Conservation (phyloP, 2,329 filamentous ascomycete genomes). For the Cordyceps fumosorosea region DNA sequence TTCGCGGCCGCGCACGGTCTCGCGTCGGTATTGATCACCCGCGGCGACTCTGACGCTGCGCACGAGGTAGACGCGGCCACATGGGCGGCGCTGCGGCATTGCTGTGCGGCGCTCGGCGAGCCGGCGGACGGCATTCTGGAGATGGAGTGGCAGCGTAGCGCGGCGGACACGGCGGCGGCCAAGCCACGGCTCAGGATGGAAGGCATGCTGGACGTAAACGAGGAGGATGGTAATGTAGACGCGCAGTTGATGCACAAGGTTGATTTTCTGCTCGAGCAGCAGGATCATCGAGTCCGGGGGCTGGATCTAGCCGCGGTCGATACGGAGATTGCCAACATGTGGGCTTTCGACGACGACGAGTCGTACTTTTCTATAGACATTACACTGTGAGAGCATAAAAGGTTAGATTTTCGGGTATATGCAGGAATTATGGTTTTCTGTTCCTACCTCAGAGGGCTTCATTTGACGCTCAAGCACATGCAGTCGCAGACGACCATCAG, state of each 20-base stretch:
- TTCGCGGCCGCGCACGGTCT: not conserved
- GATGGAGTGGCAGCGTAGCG: not conserved
- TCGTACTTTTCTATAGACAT: not conserved
- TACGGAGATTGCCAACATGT: not conserved
- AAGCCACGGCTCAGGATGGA: no score
- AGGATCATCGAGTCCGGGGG: not conserved
- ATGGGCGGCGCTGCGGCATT: slow-evolving; percentile 8
- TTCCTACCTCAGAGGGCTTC: no score
- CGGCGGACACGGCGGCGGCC: not conserved
- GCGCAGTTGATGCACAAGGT: not conserved
- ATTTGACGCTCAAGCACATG: no score
- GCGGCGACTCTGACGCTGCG: not conserved
- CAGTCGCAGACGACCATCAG: no score
- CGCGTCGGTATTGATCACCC: not conserved
- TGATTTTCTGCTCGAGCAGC: not conserved
- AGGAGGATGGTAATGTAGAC: not conserved
- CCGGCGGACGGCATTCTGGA: not conserved
- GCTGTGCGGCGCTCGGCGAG: slow-evolving; percentile 12
- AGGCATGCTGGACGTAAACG: not conserved
- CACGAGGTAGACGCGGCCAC: slow-evolving; percentile 9
- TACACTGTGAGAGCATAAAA: not conserved
- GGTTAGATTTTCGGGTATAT: no score
- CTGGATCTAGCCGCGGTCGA: not conserved
- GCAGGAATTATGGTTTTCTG: no score
- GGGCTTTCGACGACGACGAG: not conserved